Percentiles rank a stretch among this genome's conserved stretches.
phyloP scores from a whole-genome alignment of 768 basidiomycete genomes.

The Hygrophorus russula region DNA sequence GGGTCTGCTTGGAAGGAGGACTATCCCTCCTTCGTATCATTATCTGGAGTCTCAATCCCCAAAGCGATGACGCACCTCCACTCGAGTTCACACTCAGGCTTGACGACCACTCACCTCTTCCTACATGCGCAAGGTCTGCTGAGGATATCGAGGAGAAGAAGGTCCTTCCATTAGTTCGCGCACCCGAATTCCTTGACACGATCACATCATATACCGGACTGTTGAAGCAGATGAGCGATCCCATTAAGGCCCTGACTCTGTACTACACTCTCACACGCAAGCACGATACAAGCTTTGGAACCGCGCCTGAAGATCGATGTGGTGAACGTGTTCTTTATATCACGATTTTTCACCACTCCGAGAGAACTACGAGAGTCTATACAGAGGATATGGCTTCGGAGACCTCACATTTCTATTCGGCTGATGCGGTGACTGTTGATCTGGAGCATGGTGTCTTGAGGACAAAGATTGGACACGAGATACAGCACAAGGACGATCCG shows the following conservation, averaged over 20 bases:
- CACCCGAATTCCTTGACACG: conserved; percentile 4
- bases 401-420: too few relatives aligned
- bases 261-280: conserved; percentile 7
- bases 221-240: conserved; percentile 4
- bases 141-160: not conserved
- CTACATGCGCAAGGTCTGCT: not conserved
- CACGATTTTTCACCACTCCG: conserved; percentile 7
- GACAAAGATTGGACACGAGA: too few relatives aligned
- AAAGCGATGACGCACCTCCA: too few relatives aligned
- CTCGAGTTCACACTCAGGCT: too few relatives aligned
- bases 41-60: not conserved
- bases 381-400: not conserved
- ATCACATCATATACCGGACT: conserved; percentile 8
- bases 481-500: not conserved
- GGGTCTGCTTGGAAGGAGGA: conserved; percentile 9
- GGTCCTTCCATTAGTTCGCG: conserved; percentile 4
- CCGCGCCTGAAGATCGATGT: not conserved
- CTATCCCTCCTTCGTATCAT: conserved; percentile 8
- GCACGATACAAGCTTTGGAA: not conserved
- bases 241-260: not conserved
- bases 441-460: too few relatives aligned
- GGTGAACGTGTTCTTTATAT: conserved; percentile 6
- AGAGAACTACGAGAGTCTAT: conserved; percentile 7
- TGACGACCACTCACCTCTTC: not conserved
- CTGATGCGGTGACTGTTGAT: too few relatives aligned